Base-by-base conservation (phyloP, 1,139 yeast genomes). In the Candida sp. region DNA sequence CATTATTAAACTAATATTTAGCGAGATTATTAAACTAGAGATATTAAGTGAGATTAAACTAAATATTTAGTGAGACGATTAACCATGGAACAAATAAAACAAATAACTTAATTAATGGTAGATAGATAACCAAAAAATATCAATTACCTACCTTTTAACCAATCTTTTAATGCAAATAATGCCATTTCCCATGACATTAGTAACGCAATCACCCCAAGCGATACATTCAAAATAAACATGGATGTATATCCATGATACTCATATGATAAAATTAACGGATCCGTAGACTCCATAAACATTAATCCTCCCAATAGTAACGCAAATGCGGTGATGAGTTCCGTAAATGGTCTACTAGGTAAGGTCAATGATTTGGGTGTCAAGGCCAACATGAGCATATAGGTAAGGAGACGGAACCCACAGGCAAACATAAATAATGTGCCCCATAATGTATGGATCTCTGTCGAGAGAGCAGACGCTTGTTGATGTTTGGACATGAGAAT, bases 401-500 rank as follows among this genome's bases (percentile, higher is more conserved):
- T 87, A 29, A 81, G 45, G 21, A 86, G 66, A 49, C 99, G 77
- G 66, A 89, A 82, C 11, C 81, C 75, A 5, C 97, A 84, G 2
- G 89, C 98, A 50, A 80, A 75, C 15, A 90, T 77, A 48, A 93
- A 73, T 56, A 93, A 64, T 46, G 77, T 75, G 4, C 99, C 99
- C 99, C 99, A 93, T 67, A 89, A 97, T 42, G 77, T 68, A 62
- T 93, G 99, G 49, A 93, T 79, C 32, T 68, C 71, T 1, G 98
- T 88, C 2, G 97, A 82, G 30, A 86, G 75, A 39, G 63, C 70
- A 0, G 93, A 82, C 3, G 91, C 88, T 65, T 93, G 99, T 40
- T 82, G 83, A 64, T 93, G 99, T 63, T 85, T 88, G 2, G 97
- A 89, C 99, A 93, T 93, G 49, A 93, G 73, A n/a, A 85, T 75